Evolutionary conservation across 179 eudicot genomes (phyloP).

Genomic region (Beta lomatogona): DNA sequence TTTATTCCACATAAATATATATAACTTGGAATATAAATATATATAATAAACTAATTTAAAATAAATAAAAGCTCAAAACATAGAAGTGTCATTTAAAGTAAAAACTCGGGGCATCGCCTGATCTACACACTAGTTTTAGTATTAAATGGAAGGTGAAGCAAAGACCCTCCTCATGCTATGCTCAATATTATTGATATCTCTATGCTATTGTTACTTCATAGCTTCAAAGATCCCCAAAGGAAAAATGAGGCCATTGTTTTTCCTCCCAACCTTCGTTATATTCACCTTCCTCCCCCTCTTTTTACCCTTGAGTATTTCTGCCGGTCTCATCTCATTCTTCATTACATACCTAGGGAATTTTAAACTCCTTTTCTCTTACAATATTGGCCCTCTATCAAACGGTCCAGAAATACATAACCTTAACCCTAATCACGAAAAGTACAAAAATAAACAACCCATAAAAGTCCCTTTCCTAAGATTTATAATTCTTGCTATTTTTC

Average conservation of each 20-base stretch:
- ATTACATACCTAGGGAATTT: constrained; percentile 53
- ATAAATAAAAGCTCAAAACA: no score
- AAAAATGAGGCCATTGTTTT: constrained; percentile 38
- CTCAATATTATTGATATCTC: constrained; percentile 30
- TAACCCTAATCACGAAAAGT: no score
- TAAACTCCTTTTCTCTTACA: constrained; percentile 50
- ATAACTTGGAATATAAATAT: no score
- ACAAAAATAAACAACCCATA: not conserved
- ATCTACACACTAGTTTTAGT: no score
- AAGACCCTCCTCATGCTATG: constrained; percentile 33
- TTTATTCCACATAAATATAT: no score
- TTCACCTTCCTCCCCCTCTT: constrained; percentile 40
- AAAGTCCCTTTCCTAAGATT: constrained; percentile 10
- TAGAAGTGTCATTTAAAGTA: no score
- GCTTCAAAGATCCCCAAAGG: constrained; percentile 39
- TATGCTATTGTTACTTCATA: constrained; percentile 45
- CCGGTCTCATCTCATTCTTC: constrained; percentile 34
- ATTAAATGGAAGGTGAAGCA: constrained; percentile 11
- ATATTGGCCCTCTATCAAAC: constrained; percentile 35
- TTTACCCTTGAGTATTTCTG: constrained; percentile 18
- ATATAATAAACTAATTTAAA: no score
- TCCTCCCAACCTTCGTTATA: constrained; percentile 48
- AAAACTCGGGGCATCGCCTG: no score
- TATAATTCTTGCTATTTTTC: constrained; percentile 26
- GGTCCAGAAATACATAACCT: no score